These are phyloP conservation scores for Trametes cingulata DNA, from an alignment of 768 basidiomycete species.

Conservation along the genomic window DNA sequence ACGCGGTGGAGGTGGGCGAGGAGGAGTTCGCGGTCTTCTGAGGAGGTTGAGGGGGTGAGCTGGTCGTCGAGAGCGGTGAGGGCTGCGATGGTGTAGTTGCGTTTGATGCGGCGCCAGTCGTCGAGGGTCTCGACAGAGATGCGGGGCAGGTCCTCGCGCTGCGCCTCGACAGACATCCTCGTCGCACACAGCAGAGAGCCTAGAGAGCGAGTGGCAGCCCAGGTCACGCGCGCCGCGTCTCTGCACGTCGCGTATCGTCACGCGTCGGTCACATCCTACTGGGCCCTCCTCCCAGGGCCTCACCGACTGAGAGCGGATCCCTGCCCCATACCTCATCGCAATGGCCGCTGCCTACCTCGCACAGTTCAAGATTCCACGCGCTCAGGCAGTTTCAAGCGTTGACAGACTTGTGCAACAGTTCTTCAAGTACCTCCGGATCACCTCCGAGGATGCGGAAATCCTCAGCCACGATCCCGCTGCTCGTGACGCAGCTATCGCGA, in stretches of 20 bases:
- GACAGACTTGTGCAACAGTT: background rate
- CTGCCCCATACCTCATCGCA: background rate
- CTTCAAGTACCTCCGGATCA: background rate
- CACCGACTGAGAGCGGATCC: too few species aligned
- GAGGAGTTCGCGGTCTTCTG: constrained; percentile 48
- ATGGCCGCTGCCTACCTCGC: background rate
- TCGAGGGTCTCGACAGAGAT: constrained; percentile 65
- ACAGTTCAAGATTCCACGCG: background rate
- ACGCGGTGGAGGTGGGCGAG: constrained; percentile 56
- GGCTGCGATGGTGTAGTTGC: constrained; percentile 51
- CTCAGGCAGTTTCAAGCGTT: background rate
- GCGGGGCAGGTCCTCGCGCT: constrained; percentile 47
- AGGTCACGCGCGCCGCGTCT: background rate
- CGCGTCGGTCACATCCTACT: constrained; percentile 11
- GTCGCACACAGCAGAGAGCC: too few species aligned
- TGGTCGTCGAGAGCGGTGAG: constrained; percentile 47
- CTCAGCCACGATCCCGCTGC: background rate
- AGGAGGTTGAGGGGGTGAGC: constrained; percentile 41
- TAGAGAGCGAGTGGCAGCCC: too few species aligned
- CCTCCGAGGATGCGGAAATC: background rate
- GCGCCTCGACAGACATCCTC: constrained; percentile 30
- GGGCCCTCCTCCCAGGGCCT: too few species aligned
- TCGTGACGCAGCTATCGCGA: background rate
- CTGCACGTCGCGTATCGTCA: constrained; percentile 4
- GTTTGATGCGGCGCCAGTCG: constrained; percentile 66